These are phyloP conservation scores for Aspergillus bombycis DNA, from an alignment of 2,329 filamentous ascomycete genomes.

Conservation along the genomic window DNA sequence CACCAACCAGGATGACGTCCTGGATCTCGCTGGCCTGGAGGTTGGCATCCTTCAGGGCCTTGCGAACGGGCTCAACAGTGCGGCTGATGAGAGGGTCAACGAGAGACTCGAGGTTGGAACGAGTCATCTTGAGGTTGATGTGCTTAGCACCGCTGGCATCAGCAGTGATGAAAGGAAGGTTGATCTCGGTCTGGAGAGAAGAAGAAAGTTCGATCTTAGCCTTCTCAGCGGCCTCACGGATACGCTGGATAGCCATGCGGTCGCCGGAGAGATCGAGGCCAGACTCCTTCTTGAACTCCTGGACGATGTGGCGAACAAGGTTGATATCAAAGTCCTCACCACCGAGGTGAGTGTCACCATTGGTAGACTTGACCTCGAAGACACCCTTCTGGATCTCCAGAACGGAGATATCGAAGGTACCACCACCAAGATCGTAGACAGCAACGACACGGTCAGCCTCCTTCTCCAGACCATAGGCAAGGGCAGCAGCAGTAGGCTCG, in stretches of 20 bases:
- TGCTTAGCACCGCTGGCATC: slow-evolving; percentile 95
- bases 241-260: slow-evolving; percentile 98
- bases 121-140: slow-evolving; percentile 94
- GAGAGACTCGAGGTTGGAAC: slow-evolving; percentile 89
- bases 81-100: slow-evolving; percentile 85
- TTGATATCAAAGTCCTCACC: slow-evolving; percentile 97
- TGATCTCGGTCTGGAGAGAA: slow-evolving; percentile 93
- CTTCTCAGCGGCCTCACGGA: slow-evolving; percentile 98
- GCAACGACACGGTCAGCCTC: slow-evolving; percentile 86
- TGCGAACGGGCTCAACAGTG: slow-evolving; percentile 90
- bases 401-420: slow-evolving; percentile 98
- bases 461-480: slow-evolving; percentile 96
- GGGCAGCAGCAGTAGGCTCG: slow-evolving; percentile 93
- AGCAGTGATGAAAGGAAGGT: slow-evolving; percentile 97
- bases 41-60: slow-evolving; percentile 94
- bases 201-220: slow-evolving; percentile 99
- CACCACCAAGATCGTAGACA: slow-evolving; percentile 97
- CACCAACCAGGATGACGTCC: slow-evolving; percentile 96
- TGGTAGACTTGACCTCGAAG: slow-evolving; percentile 99
- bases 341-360: slow-evolving; percentile 97
- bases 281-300: slow-evolving; percentile 95
- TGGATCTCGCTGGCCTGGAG: slow-evolving; percentile 92
- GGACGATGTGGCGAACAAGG: slow-evolving; percentile 89
- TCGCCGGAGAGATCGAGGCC: slow-evolving; percentile 86
- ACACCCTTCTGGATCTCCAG: slow-evolving; percentile 97